Conservation (phyloP, 2,329 filamentous ascomycete genomes). For the Penicillium sclerotiorum region DNA sequence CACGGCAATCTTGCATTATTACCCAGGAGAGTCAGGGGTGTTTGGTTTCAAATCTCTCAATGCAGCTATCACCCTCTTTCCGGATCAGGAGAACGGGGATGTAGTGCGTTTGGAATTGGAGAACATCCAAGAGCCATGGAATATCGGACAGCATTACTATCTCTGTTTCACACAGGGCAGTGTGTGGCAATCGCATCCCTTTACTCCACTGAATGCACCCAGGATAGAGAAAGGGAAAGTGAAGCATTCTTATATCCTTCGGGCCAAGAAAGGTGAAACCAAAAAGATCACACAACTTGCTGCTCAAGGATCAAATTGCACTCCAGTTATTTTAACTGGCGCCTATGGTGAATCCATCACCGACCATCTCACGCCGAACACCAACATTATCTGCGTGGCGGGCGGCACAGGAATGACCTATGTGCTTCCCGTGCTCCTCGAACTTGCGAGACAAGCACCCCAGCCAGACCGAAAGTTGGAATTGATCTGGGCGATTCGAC, state of each 20-base stretch:
- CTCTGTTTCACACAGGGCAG: slow-evolving; percentile 67
- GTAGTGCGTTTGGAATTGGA: slow-evolving; percentile 68
- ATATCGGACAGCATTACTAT: slow-evolving; percentile 71
- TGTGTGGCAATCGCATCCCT: slow-evolving; percentile 74
- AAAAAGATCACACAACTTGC: slow-evolving; percentile 28
- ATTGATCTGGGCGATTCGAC: slow-evolving; percentile 67
- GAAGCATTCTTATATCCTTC: slow-evolving; percentile 43
- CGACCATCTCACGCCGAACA: slow-evolving; percentile 44
- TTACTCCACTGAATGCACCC: slow-evolving; percentile 64
- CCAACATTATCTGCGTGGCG: slow-evolving; percentile 54
- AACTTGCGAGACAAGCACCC: slow-evolving; percentile 27
- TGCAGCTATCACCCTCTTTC: slow-evolving; percentile 56
- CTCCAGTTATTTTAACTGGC: slow-evolving; percentile 63
- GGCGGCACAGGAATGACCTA: slow-evolving; percentile 64
- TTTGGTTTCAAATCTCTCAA: slow-evolving; percentile 36
- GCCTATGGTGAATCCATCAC: slow-evolving; percentile 62
- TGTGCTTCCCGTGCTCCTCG: slow-evolving; percentile 56
- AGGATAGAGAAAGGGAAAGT: slow-evolving; percentile 30
- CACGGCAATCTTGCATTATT: slow-evolving; percentile 60
- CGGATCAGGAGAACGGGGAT: slow-evolving; percentile 60
- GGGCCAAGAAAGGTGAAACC: slow-evolving; percentile 51
- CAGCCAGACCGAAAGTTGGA: slow-evolving; percentile 53
- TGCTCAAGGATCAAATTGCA: slow-evolving; percentile 36
- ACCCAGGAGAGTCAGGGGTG: slow-evolving; percentile 11
- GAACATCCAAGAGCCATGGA: slow-evolving; percentile 64